Evolutionary conservation across 2,329 filamentous ascomycete genomes (phyloP).

Genomic region (Colletotrichum phormii): DNA sequence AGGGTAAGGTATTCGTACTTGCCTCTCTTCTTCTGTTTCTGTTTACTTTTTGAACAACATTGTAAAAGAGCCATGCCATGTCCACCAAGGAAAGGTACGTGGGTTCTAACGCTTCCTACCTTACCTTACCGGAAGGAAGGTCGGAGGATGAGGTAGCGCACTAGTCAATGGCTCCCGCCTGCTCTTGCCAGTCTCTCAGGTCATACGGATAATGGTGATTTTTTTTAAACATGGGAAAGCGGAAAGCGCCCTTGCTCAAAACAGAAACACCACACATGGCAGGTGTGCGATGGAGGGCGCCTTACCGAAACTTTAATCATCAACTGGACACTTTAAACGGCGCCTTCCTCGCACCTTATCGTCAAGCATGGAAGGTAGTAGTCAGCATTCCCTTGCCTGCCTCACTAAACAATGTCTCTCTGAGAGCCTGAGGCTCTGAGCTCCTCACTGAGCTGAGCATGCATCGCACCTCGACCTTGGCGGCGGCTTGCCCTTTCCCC

Average conservation of each 20-base stretch:
- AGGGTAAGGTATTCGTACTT: background rate
- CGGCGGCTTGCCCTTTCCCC: no score
- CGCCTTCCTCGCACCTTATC: background rate
- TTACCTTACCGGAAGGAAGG: background rate
- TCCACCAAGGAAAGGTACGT: background rate
- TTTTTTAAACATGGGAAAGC: background rate
- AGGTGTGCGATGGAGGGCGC: constrained; percentile 6
- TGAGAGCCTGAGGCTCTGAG: background rate
- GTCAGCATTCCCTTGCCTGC: constrained; percentile 6
- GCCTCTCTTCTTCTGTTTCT: background rate
- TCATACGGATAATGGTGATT: background rate
- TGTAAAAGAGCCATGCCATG: background rate
- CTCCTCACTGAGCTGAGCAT: background rate
- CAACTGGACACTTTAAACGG: background rate
- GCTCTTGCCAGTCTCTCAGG: background rate
- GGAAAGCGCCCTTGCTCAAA: background rate
- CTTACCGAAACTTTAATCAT: constrained; percentile 28
- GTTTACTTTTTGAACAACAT: background rate
- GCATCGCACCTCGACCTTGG: background rate
- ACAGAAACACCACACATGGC: constrained; percentile 26
- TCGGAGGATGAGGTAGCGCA: background rate
- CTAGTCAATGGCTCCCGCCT: background rate
- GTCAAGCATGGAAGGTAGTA: constrained; percentile 18
- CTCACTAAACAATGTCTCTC: background rate
- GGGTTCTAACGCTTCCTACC: background rate